Base-by-base conservation (phyloP, 176 grass and related monocot genomes). In the Panicum miliaceum region DNA sequence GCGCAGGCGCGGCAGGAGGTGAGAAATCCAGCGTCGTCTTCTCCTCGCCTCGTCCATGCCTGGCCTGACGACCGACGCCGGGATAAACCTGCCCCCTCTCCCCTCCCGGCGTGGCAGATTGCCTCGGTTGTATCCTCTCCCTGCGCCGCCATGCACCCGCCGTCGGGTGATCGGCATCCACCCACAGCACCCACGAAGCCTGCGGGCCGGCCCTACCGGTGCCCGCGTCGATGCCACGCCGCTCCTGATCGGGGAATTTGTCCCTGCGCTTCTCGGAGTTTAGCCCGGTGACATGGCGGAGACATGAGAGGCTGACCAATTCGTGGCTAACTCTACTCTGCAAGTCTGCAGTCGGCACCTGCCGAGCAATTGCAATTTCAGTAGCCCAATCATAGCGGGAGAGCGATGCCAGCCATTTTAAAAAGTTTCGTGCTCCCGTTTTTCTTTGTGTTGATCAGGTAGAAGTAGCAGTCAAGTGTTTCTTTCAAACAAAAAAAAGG, bases 21-120 rank as follows among this genome's bases (percentile, higher is more conserved):
- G 56, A 18, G 71, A 56, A 56, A 63, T 1, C 29, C 32, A 16
- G 36, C 34, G 23, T 36, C 22, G 78, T 0, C 65, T 8, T 32
- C 45, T 76, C 50, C 46, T 42, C 25, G 36, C 50, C 46, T 42
- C 25, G 36, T 53, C 82, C 72, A 84, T 84, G 46, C 47, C 8
- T 65, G 56, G 59, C n/a, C 20, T n/a, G 20, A n/a, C 7, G 7
- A 14, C 45, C 45, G 45, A 10, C 11, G 1, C 13, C 1, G 32
- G 45, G 48, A 73, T 43, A 72, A 79, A 57, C 57, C 20, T 25
- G 40, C n/a, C n/a, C n/a, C n/a, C n/a, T 12, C n/a, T 32, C 29
- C 29, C 29, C 26, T 3, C 20, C 32, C 5, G 71, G n/a, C 73
- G 65, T 70, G 79, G 79, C 78, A 82, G 78, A 82, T 41, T 40